Evolutionary conservation across 2,329 filamentous ascomycete genomes (phyloP).

Genomic region (Diaporthe ilicicola): DNA sequence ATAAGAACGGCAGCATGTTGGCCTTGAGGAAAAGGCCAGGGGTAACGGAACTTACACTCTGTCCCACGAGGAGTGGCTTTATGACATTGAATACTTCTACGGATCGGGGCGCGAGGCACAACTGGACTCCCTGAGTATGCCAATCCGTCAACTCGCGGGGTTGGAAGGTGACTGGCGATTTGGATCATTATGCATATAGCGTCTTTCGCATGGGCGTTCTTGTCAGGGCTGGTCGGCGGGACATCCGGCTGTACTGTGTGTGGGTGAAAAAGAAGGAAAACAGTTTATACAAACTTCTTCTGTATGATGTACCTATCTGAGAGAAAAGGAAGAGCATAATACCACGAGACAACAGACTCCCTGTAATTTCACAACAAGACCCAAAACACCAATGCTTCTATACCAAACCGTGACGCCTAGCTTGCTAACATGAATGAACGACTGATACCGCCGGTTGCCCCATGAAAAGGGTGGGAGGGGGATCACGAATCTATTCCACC

Average conservation of each 20-base stretch:
- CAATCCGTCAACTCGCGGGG: not conserved
- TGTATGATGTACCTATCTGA: conserved; percentile 6
- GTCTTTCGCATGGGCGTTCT: conserved; percentile 24
- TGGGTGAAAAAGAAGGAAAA: not conserved
- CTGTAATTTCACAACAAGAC: not conserved
- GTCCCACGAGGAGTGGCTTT: not conserved
- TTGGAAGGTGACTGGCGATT: not conserved
- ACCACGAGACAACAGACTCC: not conserved
- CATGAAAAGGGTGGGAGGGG: not conserved
- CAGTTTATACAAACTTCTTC: conserved; percentile 14
- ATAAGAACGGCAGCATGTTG: not conserved
- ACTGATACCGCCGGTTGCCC: not conserved
- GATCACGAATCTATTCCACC: conserved; percentile 5
- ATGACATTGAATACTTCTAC: not conserved
- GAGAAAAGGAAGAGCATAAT: not conserved
- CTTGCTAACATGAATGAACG: conserved; percentile 24
- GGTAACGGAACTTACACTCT: too few relatives aligned
- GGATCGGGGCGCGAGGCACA: not conserved
- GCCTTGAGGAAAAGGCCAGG: not conserved
- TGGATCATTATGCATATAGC: conserved; percentile 26
- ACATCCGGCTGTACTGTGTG: not conserved
- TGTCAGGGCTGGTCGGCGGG: not conserved
- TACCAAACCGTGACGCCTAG: conserved; percentile 32
- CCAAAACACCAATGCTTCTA: conserved; percentile 14
- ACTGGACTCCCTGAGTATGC: not conserved